Evolutionary conservation across 495 filamentous ascomycete genomes (phyloP).

Genomic region (Podospora pseudocomata): DNA sequence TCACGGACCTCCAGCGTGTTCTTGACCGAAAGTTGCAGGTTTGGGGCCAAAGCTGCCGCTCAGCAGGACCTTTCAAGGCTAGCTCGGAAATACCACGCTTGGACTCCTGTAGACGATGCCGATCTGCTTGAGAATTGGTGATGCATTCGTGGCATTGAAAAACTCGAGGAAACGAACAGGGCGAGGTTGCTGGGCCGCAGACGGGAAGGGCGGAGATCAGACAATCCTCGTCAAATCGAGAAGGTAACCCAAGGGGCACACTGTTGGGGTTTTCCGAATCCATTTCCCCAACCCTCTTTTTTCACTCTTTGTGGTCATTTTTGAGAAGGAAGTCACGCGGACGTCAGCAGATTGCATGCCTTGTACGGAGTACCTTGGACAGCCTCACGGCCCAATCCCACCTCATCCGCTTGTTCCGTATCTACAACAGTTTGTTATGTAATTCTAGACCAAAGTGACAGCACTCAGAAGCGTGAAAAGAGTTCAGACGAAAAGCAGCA

Average conservation of each 20-base stretch:
- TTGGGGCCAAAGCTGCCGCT: background rate
- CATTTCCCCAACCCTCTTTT: background rate
- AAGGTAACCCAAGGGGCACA: background rate
- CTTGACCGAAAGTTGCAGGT: slow-evolving; percentile 8
- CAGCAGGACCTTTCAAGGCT: background rate
- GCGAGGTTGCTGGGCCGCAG: slow-evolving; percentile 17
- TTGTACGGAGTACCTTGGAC: too few relatives aligned
- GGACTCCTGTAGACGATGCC: slow-evolving; percentile 5
- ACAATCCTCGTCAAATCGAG: slow-evolving; percentile 17
- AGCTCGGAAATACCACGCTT: background rate
- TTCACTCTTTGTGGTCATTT: background rate
- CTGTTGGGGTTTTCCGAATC: slow-evolving; percentile 1
- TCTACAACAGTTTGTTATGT: background rate
- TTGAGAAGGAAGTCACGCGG: slow-evolving; percentile 2
- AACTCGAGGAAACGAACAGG: slow-evolving; percentile 4
- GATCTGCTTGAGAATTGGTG: slow-evolving; percentile 9
- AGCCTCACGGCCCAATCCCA: background rate
- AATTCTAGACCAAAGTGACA: background rate
- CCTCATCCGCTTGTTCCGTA: background rate
- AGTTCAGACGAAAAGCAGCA: background rate
- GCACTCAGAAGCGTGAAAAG: background rate
- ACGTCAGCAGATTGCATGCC: background rate
- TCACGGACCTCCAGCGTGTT: background rate
- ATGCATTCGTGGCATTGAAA: background rate
- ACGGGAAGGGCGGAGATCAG: slow-evolving; percentile 26